A percentile compares a stretch with the other conserved stretches of the same genome.
phyloP scores from a whole-genome alignment of 2,329 filamentous ascomycete genomes.

The Aspergillus amoenus region DNA sequence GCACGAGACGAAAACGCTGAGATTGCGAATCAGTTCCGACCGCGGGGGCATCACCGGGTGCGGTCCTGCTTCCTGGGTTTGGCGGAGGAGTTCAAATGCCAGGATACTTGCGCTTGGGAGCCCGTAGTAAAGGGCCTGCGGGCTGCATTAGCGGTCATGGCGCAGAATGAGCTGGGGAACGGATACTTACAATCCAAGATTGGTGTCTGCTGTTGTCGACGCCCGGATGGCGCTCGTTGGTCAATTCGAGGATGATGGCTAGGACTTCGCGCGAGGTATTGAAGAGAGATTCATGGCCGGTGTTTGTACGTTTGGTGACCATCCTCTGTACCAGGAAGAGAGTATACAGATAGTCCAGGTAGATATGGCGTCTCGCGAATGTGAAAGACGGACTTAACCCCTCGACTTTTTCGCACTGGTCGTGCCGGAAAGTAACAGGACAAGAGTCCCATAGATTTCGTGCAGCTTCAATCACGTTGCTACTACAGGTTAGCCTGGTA shows the following conservation, averaged over 20 bases:
- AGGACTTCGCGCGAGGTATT: constrained; percentile 33
- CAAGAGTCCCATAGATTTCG: constrained; percentile 25
- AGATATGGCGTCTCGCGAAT: constrained; percentile 27
- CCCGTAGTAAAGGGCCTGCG: constrained; percentile 33
- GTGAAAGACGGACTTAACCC: constrained; percentile 10
- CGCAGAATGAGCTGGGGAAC: neutral
- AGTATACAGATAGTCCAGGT: constrained; percentile 37
- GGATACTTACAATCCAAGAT: constrained; percentile 34
- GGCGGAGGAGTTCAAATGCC: constrained; percentile 33
- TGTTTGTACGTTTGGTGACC: constrained; percentile 32
- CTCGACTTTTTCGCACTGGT: constrained; percentile 15
- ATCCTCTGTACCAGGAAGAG: constrained; percentile 35
- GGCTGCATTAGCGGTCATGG: neutral
- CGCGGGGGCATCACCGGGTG: constrained; percentile 27
- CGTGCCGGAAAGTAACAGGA: constrained; percentile 29
- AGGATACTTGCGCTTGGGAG: constrained; percentile 35
- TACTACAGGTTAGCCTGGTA: neutral
- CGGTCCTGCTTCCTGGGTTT: constrained; percentile 29
- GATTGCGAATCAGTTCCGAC: constrained; percentile 33
- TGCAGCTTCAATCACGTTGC: constrained; percentile 27
- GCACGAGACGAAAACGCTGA: constrained; percentile 34
- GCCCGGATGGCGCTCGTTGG: constrained; percentile 25
- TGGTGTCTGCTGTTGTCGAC: constrained; percentile 34
- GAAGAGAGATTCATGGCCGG: constrained; percentile 32
- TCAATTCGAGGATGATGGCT: constrained; percentile 30